A percentile compares a stretch with the other conserved stretches of the same genome.
These are phyloP conservation scores for Brasenia schreberi DNA, from an alignment of 164 flowering plant species.

Conservation along the genomic window DNA sequence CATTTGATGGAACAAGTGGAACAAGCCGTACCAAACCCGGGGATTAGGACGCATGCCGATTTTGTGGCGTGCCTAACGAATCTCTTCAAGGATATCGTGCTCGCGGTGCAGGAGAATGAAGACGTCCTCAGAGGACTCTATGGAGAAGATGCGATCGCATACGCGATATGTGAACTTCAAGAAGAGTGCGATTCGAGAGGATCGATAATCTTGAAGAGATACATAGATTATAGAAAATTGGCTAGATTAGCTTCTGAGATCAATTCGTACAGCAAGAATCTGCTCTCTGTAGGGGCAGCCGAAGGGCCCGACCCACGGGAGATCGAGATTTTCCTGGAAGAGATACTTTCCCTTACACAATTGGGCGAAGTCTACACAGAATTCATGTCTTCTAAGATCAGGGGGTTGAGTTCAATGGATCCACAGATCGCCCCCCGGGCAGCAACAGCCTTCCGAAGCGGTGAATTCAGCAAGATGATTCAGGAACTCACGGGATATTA, in stretches of 20 bases:
- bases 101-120: slow-evolving; percentile 77
- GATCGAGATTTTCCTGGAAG: slow-evolving; percentile 73
- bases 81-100: slow-evolving; percentile 79
- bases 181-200: slow-evolving; percentile 89
- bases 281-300: slow-evolving; percentile 47
- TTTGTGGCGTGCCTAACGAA: slow-evolving; percentile 71
- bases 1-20: slow-evolving; percentile 55
- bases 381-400: slow-evolving; percentile 79
- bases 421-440: slow-evolving; percentile 75
- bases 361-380: slow-evolving; percentile 83
- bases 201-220: slow-evolving; percentile 51
- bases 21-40: slow-evolving; percentile 14
- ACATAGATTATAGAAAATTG: slow-evolving; percentile 72
- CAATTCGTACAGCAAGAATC: slow-evolving; percentile 55
- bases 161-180: slow-evolving; percentile 79
- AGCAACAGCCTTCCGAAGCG: slow-evolving; percentile 76
- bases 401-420: slow-evolving; percentile 63
- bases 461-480: slow-evolving; percentile 56
- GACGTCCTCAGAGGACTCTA: slow-evolving; percentile 59
- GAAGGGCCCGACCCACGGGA: slow-evolving; percentile 96
- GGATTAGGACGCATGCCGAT: slow-evolving; percentile 20
- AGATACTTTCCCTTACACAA: slow-evolving; percentile 60
- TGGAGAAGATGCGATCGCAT: slow-evolving; percentile 84
- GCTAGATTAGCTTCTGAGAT: slow-evolving; percentile 58
- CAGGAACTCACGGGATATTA: slow-evolving; percentile 88